A percentile compares a stretch with the other conserved stretches of the same genome.
Conservation (phyloP, 805 yeast species). For the Yarrowia keelungensis region DNA sequence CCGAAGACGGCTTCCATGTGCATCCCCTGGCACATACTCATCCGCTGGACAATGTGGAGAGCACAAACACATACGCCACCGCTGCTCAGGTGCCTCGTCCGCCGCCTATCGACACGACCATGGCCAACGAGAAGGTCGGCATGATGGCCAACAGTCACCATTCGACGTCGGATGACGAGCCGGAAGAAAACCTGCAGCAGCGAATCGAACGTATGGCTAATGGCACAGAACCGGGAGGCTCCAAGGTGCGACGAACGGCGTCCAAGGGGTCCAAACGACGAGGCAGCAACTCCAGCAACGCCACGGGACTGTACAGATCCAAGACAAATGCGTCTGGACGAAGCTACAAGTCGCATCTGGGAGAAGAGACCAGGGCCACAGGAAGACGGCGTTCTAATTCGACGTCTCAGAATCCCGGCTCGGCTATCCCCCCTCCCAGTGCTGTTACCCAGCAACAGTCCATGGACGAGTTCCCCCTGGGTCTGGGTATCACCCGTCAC, state of each 20-base stretch:
- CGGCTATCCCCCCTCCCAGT: background rate
- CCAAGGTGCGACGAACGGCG: conserved; percentile 18
- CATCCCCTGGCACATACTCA: conserved; percentile 7
- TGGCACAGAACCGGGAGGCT: conserved; percentile 12
- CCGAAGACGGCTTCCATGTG: conserved; percentile 26
- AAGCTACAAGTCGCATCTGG: conserved; percentile 8
- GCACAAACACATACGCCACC: conserved; percentile 19
- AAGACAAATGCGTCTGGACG: background rate
- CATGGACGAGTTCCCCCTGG: conserved; percentile 33
- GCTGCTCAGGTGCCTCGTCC: conserved; percentile 12
- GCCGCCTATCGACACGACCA: conserved; percentile 8
- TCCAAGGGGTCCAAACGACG: conserved; percentile 15
- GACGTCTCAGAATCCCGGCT: conserved; percentile 10
- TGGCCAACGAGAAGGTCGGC: conserved; percentile 22
- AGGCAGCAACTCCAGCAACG: conserved; percentile 30
- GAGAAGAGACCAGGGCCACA: conserved; percentile 10
- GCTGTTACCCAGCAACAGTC: background rate
- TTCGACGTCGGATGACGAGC: conserved; percentile 6
- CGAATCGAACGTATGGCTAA: conserved; percentile 30
- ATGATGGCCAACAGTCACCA: background rate
- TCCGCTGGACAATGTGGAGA: conserved; percentile 15
- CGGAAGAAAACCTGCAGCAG: conserved; percentile 30
- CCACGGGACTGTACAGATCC: conserved; percentile 18
- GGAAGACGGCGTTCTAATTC: conserved; percentile 33
- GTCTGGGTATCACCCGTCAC: conserved; percentile 20